Evolutionary conservation across 352 stramenopile species (phyloP).

Genomic region (Globisporangium iwayamae): DNA sequence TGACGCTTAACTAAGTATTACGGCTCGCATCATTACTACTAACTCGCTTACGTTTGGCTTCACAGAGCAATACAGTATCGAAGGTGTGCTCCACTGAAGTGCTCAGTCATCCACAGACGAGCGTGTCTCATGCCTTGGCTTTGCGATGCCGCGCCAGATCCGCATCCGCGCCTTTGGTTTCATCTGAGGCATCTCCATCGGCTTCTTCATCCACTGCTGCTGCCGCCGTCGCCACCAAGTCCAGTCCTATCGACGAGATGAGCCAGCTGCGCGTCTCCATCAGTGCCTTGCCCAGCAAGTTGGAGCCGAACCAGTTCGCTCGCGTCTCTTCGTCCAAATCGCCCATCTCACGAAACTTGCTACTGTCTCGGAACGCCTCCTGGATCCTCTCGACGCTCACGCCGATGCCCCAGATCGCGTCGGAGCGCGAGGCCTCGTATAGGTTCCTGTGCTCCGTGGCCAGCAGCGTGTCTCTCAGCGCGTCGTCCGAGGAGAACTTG

Average conservation of each 20-base stretch:
- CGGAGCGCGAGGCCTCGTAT: constrained; percentile 47
- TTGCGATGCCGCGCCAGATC: no score
- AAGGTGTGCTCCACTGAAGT: no score
- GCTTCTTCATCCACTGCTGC: not conserved
- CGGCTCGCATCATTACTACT: no score
- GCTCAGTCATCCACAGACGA: no score
- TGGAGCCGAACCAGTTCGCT: constrained; percentile 38
- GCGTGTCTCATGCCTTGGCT: no score
- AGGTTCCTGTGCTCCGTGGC: constrained; percentile 39
- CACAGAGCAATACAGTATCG: no score
- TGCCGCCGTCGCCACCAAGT: no score
- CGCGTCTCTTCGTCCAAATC: constrained; percentile 33
- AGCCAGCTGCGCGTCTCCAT: constrained; percentile 48
- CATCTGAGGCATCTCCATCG: not conserved
- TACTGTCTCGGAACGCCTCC: constrained; percentile 34
- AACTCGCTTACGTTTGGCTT: no score
- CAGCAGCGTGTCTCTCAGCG: constrained; percentile 31
- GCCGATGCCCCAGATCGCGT: constrained; percentile 66
- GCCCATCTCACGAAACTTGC: constrained; percentile 30
- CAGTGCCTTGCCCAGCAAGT: constrained; percentile 55
- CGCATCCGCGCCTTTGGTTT: no score
- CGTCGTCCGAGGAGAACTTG: constrained; percentile 44
- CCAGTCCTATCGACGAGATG: constrained; percentile 10
- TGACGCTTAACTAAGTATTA: no score
- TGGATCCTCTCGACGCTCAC: constrained; percentile 35